A percentile compares a stretch with the other conserved stretches of the same genome.
Evolutionary conservation across 192 early-diverging fungal genomes (phyloP).

Genomic region (Linnemannia zychae): DNA sequence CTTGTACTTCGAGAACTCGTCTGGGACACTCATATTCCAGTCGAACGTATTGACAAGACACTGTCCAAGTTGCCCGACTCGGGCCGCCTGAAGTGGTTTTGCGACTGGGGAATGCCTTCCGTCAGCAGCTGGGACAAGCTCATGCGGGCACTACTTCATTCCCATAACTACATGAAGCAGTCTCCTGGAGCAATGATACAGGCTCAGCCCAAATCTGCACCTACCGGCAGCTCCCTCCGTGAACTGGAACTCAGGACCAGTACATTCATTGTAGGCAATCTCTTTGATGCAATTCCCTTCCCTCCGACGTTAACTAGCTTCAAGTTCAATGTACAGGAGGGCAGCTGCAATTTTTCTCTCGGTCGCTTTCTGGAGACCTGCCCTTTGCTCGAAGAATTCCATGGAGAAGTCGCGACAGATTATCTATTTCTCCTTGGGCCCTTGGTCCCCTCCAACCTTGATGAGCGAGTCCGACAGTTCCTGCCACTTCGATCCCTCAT

Average conservation of each 20-base stretch:
- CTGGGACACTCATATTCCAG: not conserved
- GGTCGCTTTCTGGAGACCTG: not conserved
- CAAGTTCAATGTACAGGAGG: not conserved
- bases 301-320: not conserved
- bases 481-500: not conserved
- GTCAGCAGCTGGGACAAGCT: not conserved
- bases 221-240: not conserved
- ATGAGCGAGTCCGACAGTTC: not conserved
- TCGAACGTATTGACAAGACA: not conserved
- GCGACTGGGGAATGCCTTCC: not conserved
- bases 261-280: not conserved
- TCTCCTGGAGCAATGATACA: not conserved
- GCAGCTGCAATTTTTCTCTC: not conserved
- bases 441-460: not conserved
- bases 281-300: not conserved
- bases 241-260: not conserved
- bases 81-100: not conserved
- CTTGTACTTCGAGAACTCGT: not conserved
- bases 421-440: not conserved
- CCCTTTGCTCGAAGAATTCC: not conserved
- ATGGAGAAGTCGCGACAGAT: not conserved
- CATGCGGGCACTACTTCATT: not conserved
- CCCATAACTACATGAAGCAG: not conserved
- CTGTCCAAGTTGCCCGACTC: not conserved
- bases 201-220: not conserved